Evolutionary conservation across 768 basidiomycete species (phyloP).

Genomic region (Lactarius deliciosus): DNA sequence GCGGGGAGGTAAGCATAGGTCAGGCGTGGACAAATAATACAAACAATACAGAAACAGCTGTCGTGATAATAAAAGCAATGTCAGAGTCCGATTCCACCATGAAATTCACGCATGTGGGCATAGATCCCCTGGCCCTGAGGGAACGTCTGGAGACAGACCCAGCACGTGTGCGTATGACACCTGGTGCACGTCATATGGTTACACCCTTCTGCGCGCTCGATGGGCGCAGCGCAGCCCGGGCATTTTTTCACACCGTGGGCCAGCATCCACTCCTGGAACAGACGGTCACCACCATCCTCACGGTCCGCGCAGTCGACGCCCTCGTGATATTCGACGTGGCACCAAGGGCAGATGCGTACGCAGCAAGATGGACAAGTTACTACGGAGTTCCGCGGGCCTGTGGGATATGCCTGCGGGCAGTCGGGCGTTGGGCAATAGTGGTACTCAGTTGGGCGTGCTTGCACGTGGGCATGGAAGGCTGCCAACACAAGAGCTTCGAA

Average conservation of each 20-base stretch:
- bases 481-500: slow-evolving; percentile 58
- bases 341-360: slow-evolving; percentile 63
- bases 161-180: slow-evolving; percentile 78
- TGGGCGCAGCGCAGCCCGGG: slow-evolving; percentile 66
- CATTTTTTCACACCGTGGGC: slow-evolving; percentile 70
- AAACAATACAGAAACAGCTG: neutral
- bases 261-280: slow-evolving; percentile 65
- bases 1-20: neutral
- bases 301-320: slow-evolving; percentile 63
- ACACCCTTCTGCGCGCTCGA: slow-evolving; percentile 74
- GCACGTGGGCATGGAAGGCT: slow-evolving; percentile 60
- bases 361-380: slow-evolving; percentile 74
- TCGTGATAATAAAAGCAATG: neutral
- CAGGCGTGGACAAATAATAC: neutral
- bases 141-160: slow-evolving; percentile 76
- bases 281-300: slow-evolving; percentile 47
- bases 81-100: slow-evolving; percentile 48
- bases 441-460: slow-evolving; percentile 59
- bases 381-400: slow-evolving; percentile 47
- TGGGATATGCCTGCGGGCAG: slow-evolving; percentile 71
- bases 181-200: slow-evolving; percentile 80
- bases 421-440: slow-evolving; percentile 79
- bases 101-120: slow-evolving; percentile 65
- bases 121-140: slow-evolving; percentile 70
- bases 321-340: slow-evolving; percentile 61